phyloP scores from a whole-genome alignment of 352 stramenopile species.

The Blastocystis sp. region DNA sequence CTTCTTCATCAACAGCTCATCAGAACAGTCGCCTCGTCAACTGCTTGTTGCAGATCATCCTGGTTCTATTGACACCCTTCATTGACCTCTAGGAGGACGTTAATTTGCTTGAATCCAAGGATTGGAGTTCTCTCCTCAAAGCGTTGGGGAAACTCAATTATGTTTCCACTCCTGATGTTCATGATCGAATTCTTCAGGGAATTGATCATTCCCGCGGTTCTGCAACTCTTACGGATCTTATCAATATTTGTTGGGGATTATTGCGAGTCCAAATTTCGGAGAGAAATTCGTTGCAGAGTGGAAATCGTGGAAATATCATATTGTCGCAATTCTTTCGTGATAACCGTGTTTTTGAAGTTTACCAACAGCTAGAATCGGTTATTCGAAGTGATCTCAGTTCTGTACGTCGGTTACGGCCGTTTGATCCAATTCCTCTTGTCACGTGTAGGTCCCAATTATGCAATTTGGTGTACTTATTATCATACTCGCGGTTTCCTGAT shows the following conservation, averaged over 20 bases:
- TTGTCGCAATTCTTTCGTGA: neutral
- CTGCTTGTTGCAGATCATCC: neutral
- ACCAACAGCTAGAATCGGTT: neutral
- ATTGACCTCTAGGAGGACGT: neutral
- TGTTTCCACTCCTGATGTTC: neutral
- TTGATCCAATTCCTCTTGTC: neutral
- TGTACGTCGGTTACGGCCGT: neutral
- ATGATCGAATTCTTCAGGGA: neutral
- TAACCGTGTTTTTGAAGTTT: neutral
- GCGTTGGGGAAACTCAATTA: conserved; percentile 2
- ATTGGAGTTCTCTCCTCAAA: conserved; percentile 5
- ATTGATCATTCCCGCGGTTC: neutral
- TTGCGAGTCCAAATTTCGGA: neutral
- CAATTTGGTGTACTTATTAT: conserved; percentile 27
- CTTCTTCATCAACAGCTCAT: neutral
- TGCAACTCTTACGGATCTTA: neutral
- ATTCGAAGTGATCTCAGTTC: neutral
- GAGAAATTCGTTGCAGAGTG: neutral
- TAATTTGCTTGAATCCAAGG: neutral
- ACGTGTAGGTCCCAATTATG: neutral
- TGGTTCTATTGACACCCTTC: neutral
- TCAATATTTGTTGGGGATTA: neutral
- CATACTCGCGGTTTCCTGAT: neutral
- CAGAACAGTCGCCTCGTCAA: neutral
- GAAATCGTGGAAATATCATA: neutral